Conservation (phyloP, 306 rosid genomes). For the Malus sylvestris region DNA sequence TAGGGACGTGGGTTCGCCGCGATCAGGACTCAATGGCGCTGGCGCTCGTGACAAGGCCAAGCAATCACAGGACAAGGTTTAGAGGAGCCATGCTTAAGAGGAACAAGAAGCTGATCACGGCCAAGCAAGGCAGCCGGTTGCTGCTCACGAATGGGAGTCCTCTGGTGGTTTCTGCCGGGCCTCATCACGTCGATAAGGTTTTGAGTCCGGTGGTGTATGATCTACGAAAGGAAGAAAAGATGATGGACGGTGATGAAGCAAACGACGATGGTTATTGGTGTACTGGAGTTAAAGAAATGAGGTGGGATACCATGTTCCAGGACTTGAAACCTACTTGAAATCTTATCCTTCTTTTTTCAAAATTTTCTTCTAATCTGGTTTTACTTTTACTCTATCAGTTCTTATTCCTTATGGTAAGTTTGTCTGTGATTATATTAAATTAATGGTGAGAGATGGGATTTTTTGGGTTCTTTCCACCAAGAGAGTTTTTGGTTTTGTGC, state of each 20-base stretch:
- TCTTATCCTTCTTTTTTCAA: neutral
- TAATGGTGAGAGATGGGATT: slow-evolving; percentile 66
- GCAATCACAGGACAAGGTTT: slow-evolving; percentile 33
- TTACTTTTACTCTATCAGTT: neutral
- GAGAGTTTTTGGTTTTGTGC: slow-evolving; percentile 3
- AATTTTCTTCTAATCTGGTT: neutral
- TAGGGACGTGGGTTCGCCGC: slow-evolving; percentile 25
- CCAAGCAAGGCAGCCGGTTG: slow-evolving; percentile 46
- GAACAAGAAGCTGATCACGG: slow-evolving; percentile 33
- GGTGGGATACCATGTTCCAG: slow-evolving; percentile 89
- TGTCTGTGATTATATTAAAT: slow-evolving; percentile 1
- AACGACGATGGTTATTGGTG: slow-evolving; percentile 58
- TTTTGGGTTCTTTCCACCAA: slow-evolving; percentile 60
- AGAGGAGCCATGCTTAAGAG: slow-evolving; percentile 56
- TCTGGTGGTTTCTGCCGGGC: slow-evolving; percentile 14
- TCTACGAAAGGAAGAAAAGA: slow-evolving; percentile 37
- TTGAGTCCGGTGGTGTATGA: slow-evolving; percentile 52
- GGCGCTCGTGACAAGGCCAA: slow-evolving; percentile 57
- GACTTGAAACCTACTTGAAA: slow-evolving; percentile 77
- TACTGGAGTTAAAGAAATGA: slow-evolving; percentile 69
- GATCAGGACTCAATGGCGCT: slow-evolving; percentile 55
- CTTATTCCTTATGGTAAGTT: neutral
- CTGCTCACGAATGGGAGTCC: slow-evolving; percentile 55
- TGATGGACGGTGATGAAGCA: slow-evolving; percentile 5
- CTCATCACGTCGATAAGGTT: slow-evolving; percentile 25